phyloP scores from a whole-genome alignment of 257 asterid species.

The Solanum pinnatisectum region DNA sequence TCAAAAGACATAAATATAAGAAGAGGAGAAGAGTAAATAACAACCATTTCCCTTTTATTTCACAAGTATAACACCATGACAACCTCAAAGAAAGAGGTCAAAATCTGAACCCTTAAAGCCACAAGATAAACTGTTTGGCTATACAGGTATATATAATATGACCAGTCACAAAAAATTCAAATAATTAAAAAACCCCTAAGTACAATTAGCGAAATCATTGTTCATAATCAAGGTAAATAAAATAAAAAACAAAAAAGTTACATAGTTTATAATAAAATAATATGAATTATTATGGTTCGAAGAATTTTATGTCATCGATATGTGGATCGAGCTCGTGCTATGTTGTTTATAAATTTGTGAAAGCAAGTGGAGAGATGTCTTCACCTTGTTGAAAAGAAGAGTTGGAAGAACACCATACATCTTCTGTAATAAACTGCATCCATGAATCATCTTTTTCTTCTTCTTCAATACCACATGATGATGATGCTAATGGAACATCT shows the following conservation, averaged over 20 bases:
- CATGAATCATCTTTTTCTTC: slow-evolving; percentile 85
- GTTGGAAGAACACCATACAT: slow-evolving; percentile 72
- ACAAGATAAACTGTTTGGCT: slow-evolving; percentile 21
- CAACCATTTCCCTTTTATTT: slow-evolving; percentile 29
- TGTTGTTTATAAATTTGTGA: slow-evolving; percentile 31
- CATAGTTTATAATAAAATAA: slow-evolving; percentile 6
- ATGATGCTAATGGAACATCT: slow-evolving; percentile 57
- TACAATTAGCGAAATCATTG: slow-evolving; percentile 50
- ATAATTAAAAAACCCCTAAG: slow-evolving; percentile 20
- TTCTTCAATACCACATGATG: slow-evolving; percentile 46
- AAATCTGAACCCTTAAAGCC: slow-evolving; percentile 40
- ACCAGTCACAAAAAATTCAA: slow-evolving; percentile 16
- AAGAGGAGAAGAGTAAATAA: not conserved
- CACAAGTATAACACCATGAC: slow-evolving; percentile 21
- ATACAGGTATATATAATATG: slow-evolving; percentile 10
- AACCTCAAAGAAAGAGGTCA: slow-evolving; percentile 23
- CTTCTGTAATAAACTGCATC: slow-evolving; percentile 95
- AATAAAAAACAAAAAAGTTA: not conserved
- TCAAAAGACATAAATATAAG: not conserved
- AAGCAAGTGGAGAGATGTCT: slow-evolving; percentile 45
- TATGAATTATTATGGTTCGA: not conserved
- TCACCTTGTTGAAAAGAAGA: slow-evolving; percentile 43
- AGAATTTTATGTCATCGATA: not conserved
- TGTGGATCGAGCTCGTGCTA: not conserved
- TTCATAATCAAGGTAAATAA: slow-evolving; percentile 7